Percentiles rank a stretch among this genome's conserved stretches.
Evolutionary conservation across 208 protist genomes (phyloP).

Genomic region (Porcisia hertigi): DNA sequence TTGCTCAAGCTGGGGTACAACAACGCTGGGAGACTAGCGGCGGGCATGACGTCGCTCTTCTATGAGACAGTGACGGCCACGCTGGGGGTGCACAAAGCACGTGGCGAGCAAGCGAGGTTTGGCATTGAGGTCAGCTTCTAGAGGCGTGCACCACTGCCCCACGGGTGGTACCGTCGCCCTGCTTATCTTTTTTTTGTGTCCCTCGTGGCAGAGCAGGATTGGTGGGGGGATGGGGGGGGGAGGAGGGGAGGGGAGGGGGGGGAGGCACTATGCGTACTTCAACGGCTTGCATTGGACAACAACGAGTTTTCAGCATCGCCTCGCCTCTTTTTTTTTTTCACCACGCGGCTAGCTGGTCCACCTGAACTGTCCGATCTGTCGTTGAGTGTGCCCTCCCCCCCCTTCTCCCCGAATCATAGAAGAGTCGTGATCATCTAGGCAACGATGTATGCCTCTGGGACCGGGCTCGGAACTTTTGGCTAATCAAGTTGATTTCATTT

Average conservation of each 20-base stretch:
- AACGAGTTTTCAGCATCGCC: background rate
- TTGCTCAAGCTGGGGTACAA: constrained; percentile 72
- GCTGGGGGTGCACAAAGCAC: constrained; percentile 60
- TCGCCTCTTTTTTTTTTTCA: background rate
- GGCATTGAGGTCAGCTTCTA: constrained; percentile 73
- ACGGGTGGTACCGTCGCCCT: background rate
- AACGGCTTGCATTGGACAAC: background rate
- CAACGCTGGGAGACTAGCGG: constrained; percentile 53
- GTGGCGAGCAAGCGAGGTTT: constrained; percentile 55
- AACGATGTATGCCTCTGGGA: too few relatives aligned
- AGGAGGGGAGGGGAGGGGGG: background rate
- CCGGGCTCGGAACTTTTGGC: too few relatives aligned
- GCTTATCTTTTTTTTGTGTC: too few relatives aligned
- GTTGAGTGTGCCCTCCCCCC: background rate
- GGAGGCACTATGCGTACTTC: background rate
- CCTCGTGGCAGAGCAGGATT: background rate
- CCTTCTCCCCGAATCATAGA: too few relatives aligned
- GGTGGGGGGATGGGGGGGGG: too few relatives aligned
- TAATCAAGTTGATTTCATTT: too few relatives aligned
- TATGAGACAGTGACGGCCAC: constrained; percentile 54
- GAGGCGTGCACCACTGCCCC: background rate
- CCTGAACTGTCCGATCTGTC: too few relatives aligned
- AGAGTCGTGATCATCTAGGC: too few relatives aligned
- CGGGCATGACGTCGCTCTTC: constrained; percentile 69
- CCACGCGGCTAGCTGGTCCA: background rate